Percentiles rank a stretch among this genome's conserved stretches.
Conservation (phyloP, 2,329 filamentous ascomycete genomes). For the Paraconiothyrium brasiliense region DNA sequence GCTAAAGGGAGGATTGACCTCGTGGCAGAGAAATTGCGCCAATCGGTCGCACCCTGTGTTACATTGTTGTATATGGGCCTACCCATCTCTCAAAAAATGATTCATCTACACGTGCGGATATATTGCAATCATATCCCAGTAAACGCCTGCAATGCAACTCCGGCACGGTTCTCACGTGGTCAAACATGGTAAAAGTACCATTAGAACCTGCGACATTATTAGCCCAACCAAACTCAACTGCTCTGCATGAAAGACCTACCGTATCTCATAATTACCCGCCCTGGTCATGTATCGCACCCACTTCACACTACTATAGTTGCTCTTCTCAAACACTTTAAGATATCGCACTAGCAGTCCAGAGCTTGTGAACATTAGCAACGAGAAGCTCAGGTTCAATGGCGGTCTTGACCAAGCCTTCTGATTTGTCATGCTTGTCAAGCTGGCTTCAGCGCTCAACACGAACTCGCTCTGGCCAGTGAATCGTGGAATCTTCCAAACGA, state of each 20-base stretch:
- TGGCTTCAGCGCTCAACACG: conserved; percentile 91
- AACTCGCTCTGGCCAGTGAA: conserved; percentile 98
- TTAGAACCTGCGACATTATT: conserved; percentile 13
- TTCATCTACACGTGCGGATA: conserved; percentile 9
- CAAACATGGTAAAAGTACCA: not conserved
- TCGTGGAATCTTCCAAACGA: conserved; percentile 98
- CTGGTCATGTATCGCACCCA: conserved; percentile 99
- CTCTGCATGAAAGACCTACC: conserved; percentile 59
- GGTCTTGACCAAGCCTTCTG: conserved; percentile 97
- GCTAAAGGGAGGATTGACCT: not conserved
- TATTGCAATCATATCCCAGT: conserved; percentile 9
- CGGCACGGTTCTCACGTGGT: not conserved
- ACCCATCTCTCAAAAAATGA: not conserved
- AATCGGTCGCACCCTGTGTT: not conserved
- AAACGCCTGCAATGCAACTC: conserved; percentile 38
- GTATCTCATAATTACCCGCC: conserved; percentile 96
- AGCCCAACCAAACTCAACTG: not conserved
- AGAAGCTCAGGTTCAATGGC: conserved; percentile 90
- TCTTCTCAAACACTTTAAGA: conserved; percentile 99
- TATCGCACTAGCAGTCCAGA: conserved; percentile 92
- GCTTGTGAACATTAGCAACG: conserved; percentile 96
- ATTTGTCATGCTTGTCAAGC: conserved; percentile 95
- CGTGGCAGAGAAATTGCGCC: not conserved
- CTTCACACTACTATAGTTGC: conserved; percentile 97
- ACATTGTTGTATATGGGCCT: conserved; percentile 3